Conservation (phyloP, 2,329 filamentous ascomycete species). For the Hortaea sp. region DNA sequence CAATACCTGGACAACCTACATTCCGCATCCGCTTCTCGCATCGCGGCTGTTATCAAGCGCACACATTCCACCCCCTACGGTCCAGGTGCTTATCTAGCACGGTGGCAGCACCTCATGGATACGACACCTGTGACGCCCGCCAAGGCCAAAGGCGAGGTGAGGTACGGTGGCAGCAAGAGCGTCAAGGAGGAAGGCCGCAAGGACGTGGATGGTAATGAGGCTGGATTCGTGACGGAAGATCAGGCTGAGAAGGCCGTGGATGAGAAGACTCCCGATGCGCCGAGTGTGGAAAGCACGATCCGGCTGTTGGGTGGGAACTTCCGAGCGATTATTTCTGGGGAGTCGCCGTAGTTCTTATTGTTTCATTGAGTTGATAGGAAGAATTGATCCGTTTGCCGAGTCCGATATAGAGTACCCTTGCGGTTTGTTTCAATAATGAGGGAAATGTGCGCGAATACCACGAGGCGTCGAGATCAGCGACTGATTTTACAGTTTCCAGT, state of each 20-base stretch:
- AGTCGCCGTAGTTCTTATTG: no score
- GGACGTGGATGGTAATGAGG: constrained; percentile 24
- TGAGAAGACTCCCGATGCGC: constrained; percentile 18
- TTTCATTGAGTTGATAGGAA: no score
- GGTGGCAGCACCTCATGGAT: constrained; percentile 64
- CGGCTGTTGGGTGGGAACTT: constrained; percentile 24
- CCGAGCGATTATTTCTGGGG: constrained; percentile 21
- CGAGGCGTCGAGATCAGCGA: no score
- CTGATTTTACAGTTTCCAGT: no score
- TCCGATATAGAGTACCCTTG: no score
- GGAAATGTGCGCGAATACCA: no score
- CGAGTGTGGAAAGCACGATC: constrained; percentile 21
- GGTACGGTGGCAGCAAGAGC: constrained; percentile 29
- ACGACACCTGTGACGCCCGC: constrained; percentile 58
- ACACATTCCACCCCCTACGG: constrained; percentile 41
- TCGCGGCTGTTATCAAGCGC: constrained; percentile 46
- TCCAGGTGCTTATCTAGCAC: constrained; percentile 60
- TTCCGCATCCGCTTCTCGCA: constrained; percentile 42
- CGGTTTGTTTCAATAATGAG: no score
- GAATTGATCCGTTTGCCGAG: no score
- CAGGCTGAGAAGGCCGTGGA: constrained; percentile 22
- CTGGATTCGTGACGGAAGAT: constrained; percentile 16
- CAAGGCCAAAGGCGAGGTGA: constrained; percentile 40
- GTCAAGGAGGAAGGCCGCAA: constrained; percentile 28
- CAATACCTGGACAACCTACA: constrained; percentile 49